A percentile compares a stretch with the other conserved stretches of the same genome.
These are phyloP conservation scores for Cladosporium sphaerospermum DNA, from an alignment of 2,329 filamentous ascomycete genomes.

Conservation along the genomic window DNA sequence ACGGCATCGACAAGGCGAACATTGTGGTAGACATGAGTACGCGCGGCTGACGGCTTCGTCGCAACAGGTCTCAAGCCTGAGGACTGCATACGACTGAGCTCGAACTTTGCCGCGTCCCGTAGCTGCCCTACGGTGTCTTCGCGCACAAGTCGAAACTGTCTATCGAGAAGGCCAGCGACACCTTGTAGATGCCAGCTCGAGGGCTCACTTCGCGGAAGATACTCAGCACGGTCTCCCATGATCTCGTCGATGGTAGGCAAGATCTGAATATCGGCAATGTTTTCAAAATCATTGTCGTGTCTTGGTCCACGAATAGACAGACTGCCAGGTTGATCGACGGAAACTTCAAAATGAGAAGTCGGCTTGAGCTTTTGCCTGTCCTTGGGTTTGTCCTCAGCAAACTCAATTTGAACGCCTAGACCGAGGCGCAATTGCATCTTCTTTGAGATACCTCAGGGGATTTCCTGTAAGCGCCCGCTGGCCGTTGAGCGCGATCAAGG, in stretches of 20 bases:
- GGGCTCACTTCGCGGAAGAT: conserved; percentile 35
- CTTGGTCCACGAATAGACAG: conserved; percentile 30
- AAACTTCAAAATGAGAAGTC: conserved; percentile 8
- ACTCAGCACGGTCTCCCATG: conserved; percentile 37
- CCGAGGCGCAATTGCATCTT: conserved; percentile 7
- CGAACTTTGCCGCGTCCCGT: conserved; percentile 41
- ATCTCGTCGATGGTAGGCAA: conserved; percentile 48
- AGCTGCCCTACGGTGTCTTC: conserved; percentile 52
- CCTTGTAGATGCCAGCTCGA: conserved; percentile 37
- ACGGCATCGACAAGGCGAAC: conserved; percentile 27
- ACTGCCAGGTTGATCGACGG: conserved; percentile 24
- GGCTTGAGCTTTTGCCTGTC: not conserved
- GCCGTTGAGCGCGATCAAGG: conserved; percentile 1
- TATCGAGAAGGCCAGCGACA: conserved; percentile 46
- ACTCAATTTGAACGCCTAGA: not conserved
- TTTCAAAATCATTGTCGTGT: conserved; percentile 47
- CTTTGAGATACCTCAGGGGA: not conserved
- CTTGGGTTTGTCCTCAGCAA: not conserved
- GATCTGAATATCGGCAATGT: conserved; percentile 44
- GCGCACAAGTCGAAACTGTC: conserved; percentile 50
- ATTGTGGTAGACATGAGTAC: conserved; percentile 35
- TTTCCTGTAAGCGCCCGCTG: not conserved
- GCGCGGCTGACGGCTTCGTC: conserved; percentile 10
- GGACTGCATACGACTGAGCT: conserved; percentile 30
- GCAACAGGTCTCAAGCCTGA: conserved; percentile 13